Conservation (phyloP, 176 grass and related monocot species). For the Oryza meyeriana region DNA sequence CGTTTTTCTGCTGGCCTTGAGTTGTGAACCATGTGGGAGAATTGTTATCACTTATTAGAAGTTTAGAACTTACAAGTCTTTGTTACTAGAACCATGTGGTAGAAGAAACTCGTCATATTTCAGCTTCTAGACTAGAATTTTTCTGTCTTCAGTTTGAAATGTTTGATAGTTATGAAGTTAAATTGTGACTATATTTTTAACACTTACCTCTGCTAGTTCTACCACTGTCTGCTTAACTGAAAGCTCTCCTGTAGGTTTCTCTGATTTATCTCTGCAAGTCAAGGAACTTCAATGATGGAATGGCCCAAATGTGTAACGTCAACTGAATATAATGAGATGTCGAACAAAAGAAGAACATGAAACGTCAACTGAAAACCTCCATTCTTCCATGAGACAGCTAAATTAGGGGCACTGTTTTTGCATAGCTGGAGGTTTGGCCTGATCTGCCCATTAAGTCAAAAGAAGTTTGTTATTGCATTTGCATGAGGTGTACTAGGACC, state of each 20-base stretch:
- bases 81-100: neutral
- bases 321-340: conserved; percentile 5
- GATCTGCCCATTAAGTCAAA: conserved; percentile 35
- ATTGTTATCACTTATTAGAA: neutral
- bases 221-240: neutral
- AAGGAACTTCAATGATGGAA: conserved; percentile 1
- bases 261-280: neutral
- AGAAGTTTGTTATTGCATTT: conserved; percentile 31
- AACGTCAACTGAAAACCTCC: conserved; percentile 28
- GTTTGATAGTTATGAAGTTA: neutral
- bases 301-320: neutral
- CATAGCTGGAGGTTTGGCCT: conserved; percentile 18
- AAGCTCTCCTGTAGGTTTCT: neutral
- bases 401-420: conserved; percentile 27
- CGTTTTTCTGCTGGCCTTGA: conserved; percentile 27
- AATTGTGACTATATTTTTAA: neutral
- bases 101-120: neutral
- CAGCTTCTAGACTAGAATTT: neutral
- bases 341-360: conserved; percentile 9
- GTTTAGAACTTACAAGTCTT: neutral
- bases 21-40: conserved; percentile 45
- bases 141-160: neutral
- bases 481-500: neutral
- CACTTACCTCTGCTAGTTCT: neutral
- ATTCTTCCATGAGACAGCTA: conserved; percentile 24